Conservation (phyloP, 805 yeast species). For the Spathaspora boniae region DNA sequence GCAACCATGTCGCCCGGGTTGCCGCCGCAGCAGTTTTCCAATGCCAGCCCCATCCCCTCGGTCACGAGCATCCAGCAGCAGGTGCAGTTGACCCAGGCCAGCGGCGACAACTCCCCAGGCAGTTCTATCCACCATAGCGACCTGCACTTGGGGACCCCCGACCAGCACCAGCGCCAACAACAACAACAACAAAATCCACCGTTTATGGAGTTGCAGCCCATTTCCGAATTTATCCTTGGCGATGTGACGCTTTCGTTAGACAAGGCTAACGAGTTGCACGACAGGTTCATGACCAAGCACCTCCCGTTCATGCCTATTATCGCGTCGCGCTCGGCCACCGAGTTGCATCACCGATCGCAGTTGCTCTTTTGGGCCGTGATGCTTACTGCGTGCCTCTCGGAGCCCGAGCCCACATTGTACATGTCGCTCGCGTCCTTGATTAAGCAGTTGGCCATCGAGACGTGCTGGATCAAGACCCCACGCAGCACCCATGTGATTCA, state of each 20-base stretch:
- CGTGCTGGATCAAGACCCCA: constrained; percentile 92
- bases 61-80: constrained; percentile 2
- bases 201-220: constrained; percentile 12
- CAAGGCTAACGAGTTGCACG: constrained; percentile 72
- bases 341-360: constrained; percentile 78
- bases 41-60: constrained; percentile 2
- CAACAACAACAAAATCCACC: constrained; percentile 2
- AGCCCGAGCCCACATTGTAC: constrained; percentile 82
- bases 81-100: too few relatives aligned
- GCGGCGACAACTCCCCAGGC: constrained; percentile 6
- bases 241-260: constrained; percentile 63
- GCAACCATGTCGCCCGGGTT: background rate
- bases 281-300: constrained; percentile 60
- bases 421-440: constrained; percentile 71
- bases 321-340: constrained; percentile 65
- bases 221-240: constrained; percentile 71
- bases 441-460: constrained; percentile 83
- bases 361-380: constrained; percentile 88
- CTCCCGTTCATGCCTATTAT: constrained; percentile 80
- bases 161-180: too few relatives aligned
- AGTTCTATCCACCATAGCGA: too few relatives aligned
- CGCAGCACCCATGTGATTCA: constrained; percentile 92
- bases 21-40: background rate
- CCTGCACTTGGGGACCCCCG: too few relatives aligned
- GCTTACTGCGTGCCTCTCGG: constrained; percentile 79